phyloP scores from a whole-genome alignment of 768 basidiomycete genomes.

The Mycena crocata region DNA sequence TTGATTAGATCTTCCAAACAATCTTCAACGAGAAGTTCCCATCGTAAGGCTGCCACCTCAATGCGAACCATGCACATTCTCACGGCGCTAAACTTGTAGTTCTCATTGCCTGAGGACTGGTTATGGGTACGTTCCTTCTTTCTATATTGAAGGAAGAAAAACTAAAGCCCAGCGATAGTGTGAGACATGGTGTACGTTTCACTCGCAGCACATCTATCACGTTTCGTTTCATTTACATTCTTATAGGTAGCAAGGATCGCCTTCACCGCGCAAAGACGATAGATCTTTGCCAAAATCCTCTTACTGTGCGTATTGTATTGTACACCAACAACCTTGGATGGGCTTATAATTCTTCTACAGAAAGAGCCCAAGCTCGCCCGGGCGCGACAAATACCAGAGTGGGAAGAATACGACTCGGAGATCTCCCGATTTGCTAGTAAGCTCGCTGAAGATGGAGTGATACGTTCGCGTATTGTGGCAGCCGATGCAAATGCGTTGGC shows the following conservation, averaged over 20 bases:
- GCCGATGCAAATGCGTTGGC: constrained; percentile 80
- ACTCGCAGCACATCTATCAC: background rate
- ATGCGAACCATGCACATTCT: constrained; percentile 11
- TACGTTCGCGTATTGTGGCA: constrained; percentile 73
- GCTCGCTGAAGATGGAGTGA: constrained; percentile 76
- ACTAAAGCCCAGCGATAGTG: constrained; percentile 63
- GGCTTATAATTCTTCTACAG: constrained; percentile 53
- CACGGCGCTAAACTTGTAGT: constrained; percentile 55
- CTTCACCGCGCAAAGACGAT: constrained; percentile 88
- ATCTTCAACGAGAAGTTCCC: constrained; percentile 90
- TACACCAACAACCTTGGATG: constrained; percentile 1
- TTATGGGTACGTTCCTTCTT: constrained; percentile 76
- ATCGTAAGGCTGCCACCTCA: constrained; percentile 70
- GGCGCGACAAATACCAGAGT: constrained; percentile 96
- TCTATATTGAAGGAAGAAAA: background rate
- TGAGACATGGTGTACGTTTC: constrained; percentile 94
- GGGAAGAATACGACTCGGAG: constrained; percentile 94
- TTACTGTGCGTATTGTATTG: constrained; percentile 72
- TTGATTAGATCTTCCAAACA: constrained; percentile 89
- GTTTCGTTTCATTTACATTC: background rate
- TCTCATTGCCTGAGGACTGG: constrained; percentile 93
- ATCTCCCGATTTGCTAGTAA: constrained; percentile 85
- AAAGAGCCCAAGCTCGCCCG: constrained; percentile 97
- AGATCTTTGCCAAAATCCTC: constrained; percentile 95
- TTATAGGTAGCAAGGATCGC: constrained; percentile 82